These are phyloP conservation scores for Colletotrichum plurivorum DNA, from an alignment of 2,329 filamentous ascomycete species.

Conservation along the genomic window DNA sequence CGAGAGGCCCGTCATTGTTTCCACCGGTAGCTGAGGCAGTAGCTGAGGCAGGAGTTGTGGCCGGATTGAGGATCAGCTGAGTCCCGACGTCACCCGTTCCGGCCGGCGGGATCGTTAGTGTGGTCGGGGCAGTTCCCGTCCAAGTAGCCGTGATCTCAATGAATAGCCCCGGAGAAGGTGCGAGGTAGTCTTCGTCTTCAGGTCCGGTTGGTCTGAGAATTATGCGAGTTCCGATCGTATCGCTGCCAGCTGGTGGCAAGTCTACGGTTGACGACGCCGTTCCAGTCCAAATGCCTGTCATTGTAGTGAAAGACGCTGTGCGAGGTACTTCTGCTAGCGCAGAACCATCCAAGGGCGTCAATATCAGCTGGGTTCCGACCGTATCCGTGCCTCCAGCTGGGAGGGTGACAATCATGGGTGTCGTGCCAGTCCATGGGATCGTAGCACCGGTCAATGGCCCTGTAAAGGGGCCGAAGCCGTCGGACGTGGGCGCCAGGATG, in stretches of 20 bases:
- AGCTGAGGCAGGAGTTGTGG: background rate
- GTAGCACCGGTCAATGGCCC: background rate
- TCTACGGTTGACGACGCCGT: background rate
- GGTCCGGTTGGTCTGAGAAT: background rate
- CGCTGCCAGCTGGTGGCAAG: background rate
- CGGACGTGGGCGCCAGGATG: background rate
- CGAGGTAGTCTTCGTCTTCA: background rate
- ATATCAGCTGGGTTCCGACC: background rate
- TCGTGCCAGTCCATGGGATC: constrained; percentile 2
- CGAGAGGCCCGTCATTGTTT: background rate
- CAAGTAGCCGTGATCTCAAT: background rate
- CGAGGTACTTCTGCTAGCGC: too few species aligned
- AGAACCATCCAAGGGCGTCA: too few species aligned
- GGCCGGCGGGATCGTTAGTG: background rate
- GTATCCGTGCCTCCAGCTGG: background rate
- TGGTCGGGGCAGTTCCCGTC: background rate
- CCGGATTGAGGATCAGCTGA: background rate
- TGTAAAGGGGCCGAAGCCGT: background rate
- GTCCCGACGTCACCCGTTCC: background rate
- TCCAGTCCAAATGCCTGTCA: constrained; percentile 1
- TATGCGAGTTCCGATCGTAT: background rate
- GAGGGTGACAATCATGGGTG: background rate
- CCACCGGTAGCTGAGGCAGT: background rate
- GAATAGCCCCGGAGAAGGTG: background rate
- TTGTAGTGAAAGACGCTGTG: background rate